Base-by-base conservation (phyloP, 2,329 filamentous ascomycete genomes). In the Colletotrichum coccodes region DNA sequence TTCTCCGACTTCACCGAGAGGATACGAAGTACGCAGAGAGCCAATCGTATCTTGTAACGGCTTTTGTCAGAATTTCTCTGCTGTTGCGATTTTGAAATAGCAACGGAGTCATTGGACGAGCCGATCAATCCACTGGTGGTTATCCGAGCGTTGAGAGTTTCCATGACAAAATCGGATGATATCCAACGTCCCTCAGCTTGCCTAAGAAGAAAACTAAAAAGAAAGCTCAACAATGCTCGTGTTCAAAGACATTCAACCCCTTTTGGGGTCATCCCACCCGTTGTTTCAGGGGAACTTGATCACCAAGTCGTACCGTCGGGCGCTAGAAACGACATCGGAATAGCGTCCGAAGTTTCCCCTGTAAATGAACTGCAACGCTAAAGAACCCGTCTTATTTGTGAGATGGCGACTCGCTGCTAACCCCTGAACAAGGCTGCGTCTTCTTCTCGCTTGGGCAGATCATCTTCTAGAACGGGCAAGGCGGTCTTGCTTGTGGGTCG, bases 271-370 rank as follows among this genome's bases (percentile, higher is more conserved):
- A 34, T 23, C 53, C 16, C 9, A 21, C 4, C 52, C 42, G 53
- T n/a, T 65, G 65, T 65, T 68, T 68, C 65, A 68, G 54, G 53
- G 38, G 38, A 60, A 32, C 23, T 23, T 28, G 28, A 18, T 14
- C 8, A 40, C 54, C 61, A 60, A 56, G 47, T 16, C 40, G 11
- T 49, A 14, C 61, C 21, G 65, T 60, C 44, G 36, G 16, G 26
- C 26, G 49, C 54, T 53, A 64, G 28, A 44, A 40, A 12, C 53
- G 50, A 21, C 36, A 38, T 53, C 14, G 53, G 64, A 64, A 46
- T 64, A 68, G 60, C 65, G 40, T 40, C 23, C n/a, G 40, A 4
- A n/a, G 38, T 23, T 23, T 21, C n/a, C 21, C 9, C 30, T 34
- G 36, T 12, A 23, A n/a, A 34, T 28, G 16, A 53, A 21, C n/a